These are phyloP conservation scores for Leishmania tarentolae DNA, from an alignment of 208 protist genomes.

Conservation along the genomic window DNA sequence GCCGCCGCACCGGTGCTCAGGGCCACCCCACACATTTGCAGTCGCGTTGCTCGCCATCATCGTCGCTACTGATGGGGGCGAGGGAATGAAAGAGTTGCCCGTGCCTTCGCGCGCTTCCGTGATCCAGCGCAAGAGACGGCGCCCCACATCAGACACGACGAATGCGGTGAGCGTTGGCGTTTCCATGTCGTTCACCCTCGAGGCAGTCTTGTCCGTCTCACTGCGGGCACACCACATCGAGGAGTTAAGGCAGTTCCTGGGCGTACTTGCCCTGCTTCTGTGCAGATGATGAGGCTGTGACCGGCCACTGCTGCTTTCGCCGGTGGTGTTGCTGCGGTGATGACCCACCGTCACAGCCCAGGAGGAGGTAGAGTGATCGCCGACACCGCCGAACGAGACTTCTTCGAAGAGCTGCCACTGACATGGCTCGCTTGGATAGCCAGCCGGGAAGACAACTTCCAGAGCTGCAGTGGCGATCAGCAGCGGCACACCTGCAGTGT, in stretches of 20 bases:
- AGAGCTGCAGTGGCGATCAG: conserved; percentile 33
- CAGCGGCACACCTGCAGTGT: conserved; percentile 1
- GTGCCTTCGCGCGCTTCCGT: conserved; percentile 4
- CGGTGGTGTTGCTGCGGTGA: not conserved
- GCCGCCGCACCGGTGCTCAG: not conserved
- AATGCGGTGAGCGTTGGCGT: conserved; percentile 20
- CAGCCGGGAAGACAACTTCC: conserved; percentile 41
- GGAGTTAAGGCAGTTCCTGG: not conserved
- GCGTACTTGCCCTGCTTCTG: not conserved
- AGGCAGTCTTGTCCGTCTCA: not conserved
- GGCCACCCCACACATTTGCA: not conserved
- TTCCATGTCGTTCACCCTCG: not conserved
- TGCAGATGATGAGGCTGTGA: not conserved
- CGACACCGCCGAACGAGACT: conserved; percentile 17
- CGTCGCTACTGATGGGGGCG: not conserved
- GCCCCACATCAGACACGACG: conserved; percentile 16
- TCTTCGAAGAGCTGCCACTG: conserved; percentile 46
- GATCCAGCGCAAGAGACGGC: conserved; percentile 29
- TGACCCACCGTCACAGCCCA: conserved; percentile 25
- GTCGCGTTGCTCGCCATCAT: not conserved
- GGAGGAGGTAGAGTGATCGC: conserved; percentile 24
- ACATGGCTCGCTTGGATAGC: conserved; percentile 53
- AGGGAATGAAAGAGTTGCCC: not conserved
- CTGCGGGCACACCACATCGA: not conserved
- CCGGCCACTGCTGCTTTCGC: not conserved